Conservation (phyloP, 257 asterid species). For the Gentiana straminea region DNA sequence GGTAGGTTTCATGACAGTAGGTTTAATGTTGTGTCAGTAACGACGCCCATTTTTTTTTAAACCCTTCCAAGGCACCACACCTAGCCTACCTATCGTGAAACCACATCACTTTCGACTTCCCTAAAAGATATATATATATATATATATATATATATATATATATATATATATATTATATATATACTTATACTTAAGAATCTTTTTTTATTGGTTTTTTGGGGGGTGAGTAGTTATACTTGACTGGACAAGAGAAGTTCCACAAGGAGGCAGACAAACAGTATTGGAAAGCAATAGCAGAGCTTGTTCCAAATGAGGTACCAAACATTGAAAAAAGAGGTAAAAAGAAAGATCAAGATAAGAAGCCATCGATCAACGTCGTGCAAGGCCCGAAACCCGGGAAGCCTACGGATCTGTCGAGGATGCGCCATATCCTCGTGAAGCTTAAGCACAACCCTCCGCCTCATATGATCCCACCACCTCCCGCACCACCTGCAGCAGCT, state of each 20-base stretch:
- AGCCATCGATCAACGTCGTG: conserved; percentile 66
- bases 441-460: conserved; percentile 96
- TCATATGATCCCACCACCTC: conserved; percentile 86
- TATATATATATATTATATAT: not conserved
- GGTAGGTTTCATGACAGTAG: too few species aligned
- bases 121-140: too few species aligned
- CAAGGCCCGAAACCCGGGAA: conserved; percentile 99
- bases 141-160: too few species aligned
- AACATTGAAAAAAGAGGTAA: conserved; percentile 74
- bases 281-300: conserved; percentile 95
- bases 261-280: conserved; percentile 92
- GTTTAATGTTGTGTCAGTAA: too few species aligned
- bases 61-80: too few species aligned
- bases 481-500: conserved; percentile 21
- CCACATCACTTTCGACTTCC: too few species aligned
- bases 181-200: not conserved
- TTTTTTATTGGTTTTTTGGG: not conserved
- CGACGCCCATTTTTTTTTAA: too few species aligned
- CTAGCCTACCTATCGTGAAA: too few species aligned
- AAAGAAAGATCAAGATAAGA: conserved; percentile 91
- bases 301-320: conserved; percentile 83
- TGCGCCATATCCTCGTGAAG: conserved; percentile 86
- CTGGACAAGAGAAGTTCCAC: conserved; percentile 75
- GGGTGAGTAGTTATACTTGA: conserved; percentile 34
- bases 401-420: conserved; percentile 90